Evolutionary conservation across 768 basidiomycete species (phyloP), one percentile per base, ranked within the genome.

Genomic region (Tylopilus subfusipes): DNA sequence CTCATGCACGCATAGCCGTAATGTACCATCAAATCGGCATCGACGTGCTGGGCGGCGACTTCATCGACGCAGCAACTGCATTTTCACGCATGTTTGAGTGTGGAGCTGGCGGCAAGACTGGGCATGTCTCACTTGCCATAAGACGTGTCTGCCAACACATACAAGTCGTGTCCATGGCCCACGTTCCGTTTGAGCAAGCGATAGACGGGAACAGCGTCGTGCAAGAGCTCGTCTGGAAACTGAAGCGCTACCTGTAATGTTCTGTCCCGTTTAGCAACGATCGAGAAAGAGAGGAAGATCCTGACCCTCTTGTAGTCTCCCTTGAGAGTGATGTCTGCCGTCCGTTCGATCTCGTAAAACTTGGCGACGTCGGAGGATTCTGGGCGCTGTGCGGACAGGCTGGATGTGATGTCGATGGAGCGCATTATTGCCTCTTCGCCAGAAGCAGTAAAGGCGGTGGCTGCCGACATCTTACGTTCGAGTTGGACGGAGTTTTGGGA

Each of bases 1-100:
- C 34, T 93, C 76, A 98, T 82, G 69, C 97, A 99, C 0, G 96
- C 94, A 74, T 97, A 90, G 2, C 96, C 96, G 64, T 97, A 98
- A 65, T 99, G 96, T 3, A 99, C 86, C 57, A 97, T 79, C 9
- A 86, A 83, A 65, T 98, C 91, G 0, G 94, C 93, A 58, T 94
- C 85, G 43, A 94, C 85, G 65, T 99, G 97, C 63, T 93, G 87
- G 4, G 96, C 94, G 6, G 94, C 89, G 6, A 98, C 88, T 61
- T 98, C 92, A 64, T 99, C 97, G 3, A 96, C 93, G 67, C 97
- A 98, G 64, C 97, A 99, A 63, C 95, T 64, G 42, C n/a, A 45
- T 50, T 34, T 8, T 33, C 6, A 36, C 31, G 34, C 24, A 30
- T 22, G 8, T 30, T 24, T 56, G 25, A 63, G 53, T 30, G 38